Evolutionary conservation across 208 protist genomes (phyloP), one percentile per base, ranked within the genome.

Genomic region (Crithidia mellificae): DNA sequence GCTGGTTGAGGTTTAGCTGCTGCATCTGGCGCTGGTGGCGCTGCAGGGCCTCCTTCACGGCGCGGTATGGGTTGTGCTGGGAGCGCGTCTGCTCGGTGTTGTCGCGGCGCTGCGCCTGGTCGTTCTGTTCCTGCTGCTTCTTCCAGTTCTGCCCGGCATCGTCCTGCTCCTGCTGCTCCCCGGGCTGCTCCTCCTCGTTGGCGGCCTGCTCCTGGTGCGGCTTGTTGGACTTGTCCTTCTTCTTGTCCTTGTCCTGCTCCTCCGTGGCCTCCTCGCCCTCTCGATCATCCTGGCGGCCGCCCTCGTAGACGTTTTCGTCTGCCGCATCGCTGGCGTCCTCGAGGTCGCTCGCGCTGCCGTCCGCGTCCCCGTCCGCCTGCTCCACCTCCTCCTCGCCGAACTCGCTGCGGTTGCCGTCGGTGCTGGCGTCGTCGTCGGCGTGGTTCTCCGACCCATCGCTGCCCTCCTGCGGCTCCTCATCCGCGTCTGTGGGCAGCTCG

Each of bases 41-140:
- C 76, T 95, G 78, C 43, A 96, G 56, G 14, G 91, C 88, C 64
- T 96, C 92, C 74, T 96, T 96, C 29, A 96, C 84, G 5, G 89
- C 85, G 8, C 78, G 77, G 72, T 94, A 95, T 34, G 83, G 93
- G 61, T 93, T 97, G 63, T 83, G 80, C 67, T 82, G 81, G 8
- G 80, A 88, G 54, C 80, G 84, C 29, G 80, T 93, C 54, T 80
- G 78, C 71, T 88, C 87, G 24, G 77, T 87, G 71, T 89, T 94
- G 66, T 92, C 84, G 69, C 87, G 84, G 25, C 75, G 89, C 66
- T 84, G 81, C 41, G 72, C 68, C 39, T 83, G 68, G 34, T 88
- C 71, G 52, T 89, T 93, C 81, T 88, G 80, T 64, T 92, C 86
- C 69, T 87, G 77, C 49, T 84, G 85, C 75, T 77, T 78, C 63